These are phyloP conservation scores for Debaryomyces subglobosus DNA, from an alignment of 1,139 yeast species.

Conservation along the genomic window DNA sequence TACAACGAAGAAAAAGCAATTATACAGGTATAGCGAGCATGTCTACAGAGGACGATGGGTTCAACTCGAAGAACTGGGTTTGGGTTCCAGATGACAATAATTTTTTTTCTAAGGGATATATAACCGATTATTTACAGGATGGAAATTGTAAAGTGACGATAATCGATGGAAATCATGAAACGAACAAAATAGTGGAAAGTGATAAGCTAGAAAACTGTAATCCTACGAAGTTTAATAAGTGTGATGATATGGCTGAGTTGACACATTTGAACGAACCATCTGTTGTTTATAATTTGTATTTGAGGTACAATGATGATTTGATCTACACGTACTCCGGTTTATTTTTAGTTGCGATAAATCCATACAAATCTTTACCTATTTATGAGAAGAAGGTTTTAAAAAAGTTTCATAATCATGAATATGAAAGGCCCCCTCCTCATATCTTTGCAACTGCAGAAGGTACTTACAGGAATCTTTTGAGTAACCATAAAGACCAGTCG, in stretches of 20 bases:
- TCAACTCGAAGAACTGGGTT: conserved; percentile 64
- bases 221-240: conserved; percentile 90
- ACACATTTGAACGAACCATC: conserved; percentile 95
- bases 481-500: conserved; percentile 77
- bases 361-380: conserved; percentile 78
- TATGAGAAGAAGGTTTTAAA: conserved; percentile 64
- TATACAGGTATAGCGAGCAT: conserved; percentile 11
- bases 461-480: conserved; percentile 76
- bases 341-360: conserved; percentile 93
- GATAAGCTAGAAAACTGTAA: conserved; percentile 67
- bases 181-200: conserved; percentile 39
- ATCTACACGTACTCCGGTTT: conserved; percentile 83
- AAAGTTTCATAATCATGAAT: conserved; percentile 52
- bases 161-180: conserved; percentile 48
- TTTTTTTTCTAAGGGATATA: conserved; percentile 71
- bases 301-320: conserved; percentile 75
- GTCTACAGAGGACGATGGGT: conserved; percentile 50
- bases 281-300: conserved; percentile 77
- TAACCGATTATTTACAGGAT: conserved; percentile 57
- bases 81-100: conserved; percentile 79
- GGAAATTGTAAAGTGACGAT: conserved; percentile 56
- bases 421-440: conserved; percentile 70
- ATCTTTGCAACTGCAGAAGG: conserved; percentile 90
- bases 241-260: conserved; percentile 93
- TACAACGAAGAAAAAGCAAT: neutral